phyloP scores from a whole-genome alignment of 2,329 filamentous ascomycete species.

The Fusarium protoensiforme region DNA sequence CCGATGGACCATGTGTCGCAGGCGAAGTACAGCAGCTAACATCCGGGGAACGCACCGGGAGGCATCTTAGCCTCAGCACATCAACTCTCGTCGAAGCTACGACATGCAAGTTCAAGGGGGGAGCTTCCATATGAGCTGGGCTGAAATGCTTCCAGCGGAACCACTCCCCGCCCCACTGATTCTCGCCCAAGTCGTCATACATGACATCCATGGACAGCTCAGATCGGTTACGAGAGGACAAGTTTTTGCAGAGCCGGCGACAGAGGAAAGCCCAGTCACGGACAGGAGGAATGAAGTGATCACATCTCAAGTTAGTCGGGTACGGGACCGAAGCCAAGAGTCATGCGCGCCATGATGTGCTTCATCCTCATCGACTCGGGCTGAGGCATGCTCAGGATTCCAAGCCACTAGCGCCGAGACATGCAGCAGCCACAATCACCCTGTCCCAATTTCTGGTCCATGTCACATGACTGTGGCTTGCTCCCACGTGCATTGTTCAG shows the following conservation, averaged over 20 bases:
- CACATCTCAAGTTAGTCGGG: not conserved
- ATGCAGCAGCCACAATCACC: conserved; percentile 17
- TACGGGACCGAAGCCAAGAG: not conserved
- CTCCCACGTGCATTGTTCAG: conserved; percentile 19
- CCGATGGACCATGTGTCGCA: conserved; percentile 4
- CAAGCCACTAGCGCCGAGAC: conserved; percentile 15
- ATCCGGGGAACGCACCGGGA: conserved; percentile 30
- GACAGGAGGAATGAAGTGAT: not conserved
- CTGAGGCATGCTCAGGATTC: conserved; percentile 17
- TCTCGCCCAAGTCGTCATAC: conserved; percentile 32
- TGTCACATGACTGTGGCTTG: conserved; percentile 8
- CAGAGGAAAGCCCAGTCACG: not conserved
- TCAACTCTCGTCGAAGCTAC: not conserved
- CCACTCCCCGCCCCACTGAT: conserved; percentile 31
- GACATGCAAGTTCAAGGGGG: conserved; percentile 4
- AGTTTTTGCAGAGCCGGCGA: not conserved
- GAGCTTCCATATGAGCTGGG: conserved; percentile 6
- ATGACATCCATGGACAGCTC: conserved; percentile 23
- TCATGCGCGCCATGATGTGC: not conserved
- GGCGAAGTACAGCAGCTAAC: conserved; percentile 9
- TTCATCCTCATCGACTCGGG: not conserved
- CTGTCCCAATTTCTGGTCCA: conserved; percentile 11
- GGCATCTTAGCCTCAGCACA: conserved; percentile 6
- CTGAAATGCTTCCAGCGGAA: conserved; percentile 25
- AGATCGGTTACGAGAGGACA: not conserved